Base-by-base conservation (phyloP, 148 eudicot species). In the Rhododendron kiyosumense region DNA sequence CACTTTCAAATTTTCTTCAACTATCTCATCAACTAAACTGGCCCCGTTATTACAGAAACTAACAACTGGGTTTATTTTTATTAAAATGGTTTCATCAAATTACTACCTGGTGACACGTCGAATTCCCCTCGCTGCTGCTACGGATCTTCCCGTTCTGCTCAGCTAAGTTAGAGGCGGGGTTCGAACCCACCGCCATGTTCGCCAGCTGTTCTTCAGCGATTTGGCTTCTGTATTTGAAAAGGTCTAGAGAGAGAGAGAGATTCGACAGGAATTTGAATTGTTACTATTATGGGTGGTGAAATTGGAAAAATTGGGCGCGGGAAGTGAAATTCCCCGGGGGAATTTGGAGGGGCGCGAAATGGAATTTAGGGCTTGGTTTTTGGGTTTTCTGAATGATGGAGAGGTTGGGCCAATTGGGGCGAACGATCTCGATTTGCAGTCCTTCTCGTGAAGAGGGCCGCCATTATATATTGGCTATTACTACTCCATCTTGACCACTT, bases 51-150 rank as follows among this genome's bases (percentile, higher is more conserved):
- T 11, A 46, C 81, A 78, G 30, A 78, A 78, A 36, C 13, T 73
- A 32, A 73, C 20, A 73, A 32, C 20, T 1, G 61, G n/a, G 26
- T 81, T 38, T 57, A n/a, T 41, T 38, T 38, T 38, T 5, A 0
- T 6, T 38, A 0, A 41, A 41, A 41, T 38, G n/a, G 17, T 81
- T n/a, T 57, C 28, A 76, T 52, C 30, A 51, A 26, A 46, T 46
- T 17, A 30, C 10, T 87, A 96, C 99, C 96, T 96, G 99, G 84
- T 96, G 99, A 48, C 99, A 96, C 87, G 95, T 89, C 34, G 17
- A 52, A 79, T 86, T 48, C 74, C 59, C 34, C 26, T 32, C 84
- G 24, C 81, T 69, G 41, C 78, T 71, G 20, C 28, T 52, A 54
- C 61, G 22, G 26, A 1, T 38, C 63, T 79, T 85, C 76, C 48